These are phyloP conservation scores for Mortierella hygrophila DNA, from an alignment of 192 early-diverging fungal genomes.

Conservation along the genomic window DNA sequence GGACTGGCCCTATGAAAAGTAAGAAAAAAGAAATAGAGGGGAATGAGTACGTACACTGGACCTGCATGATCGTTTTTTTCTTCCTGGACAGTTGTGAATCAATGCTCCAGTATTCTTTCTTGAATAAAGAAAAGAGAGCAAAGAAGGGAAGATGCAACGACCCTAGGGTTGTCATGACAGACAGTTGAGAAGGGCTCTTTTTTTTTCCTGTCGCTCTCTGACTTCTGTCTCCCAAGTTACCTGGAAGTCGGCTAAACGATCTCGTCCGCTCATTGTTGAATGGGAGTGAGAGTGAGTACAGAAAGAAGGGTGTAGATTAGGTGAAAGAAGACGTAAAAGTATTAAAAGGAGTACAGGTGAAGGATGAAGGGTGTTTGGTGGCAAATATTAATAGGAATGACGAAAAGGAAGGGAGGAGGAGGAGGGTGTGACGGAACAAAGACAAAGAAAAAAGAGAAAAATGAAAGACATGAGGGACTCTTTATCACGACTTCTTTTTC, in stretches of 20 bases:
- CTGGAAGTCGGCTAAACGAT: conserved; percentile 49
- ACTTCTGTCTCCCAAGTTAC: background rate
- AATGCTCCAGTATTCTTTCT: background rate
- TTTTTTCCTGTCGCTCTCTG: background rate
- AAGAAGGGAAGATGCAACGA: background rate
- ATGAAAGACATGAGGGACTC: background rate
- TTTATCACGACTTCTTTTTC: too few relatives aligned
- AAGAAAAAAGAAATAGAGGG: background rate
- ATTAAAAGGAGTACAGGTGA: background rate
- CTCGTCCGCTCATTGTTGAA: conserved; percentile 42
- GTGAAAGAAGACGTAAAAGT: background rate
- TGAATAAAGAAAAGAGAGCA: background rate
- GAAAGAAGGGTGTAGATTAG: background rate
- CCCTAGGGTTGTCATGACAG: too few relatives aligned
- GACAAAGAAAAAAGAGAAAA: background rate
- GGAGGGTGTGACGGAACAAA: background rate
- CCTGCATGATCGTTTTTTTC: background rate
- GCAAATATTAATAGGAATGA: background rate
- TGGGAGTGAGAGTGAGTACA: background rate
- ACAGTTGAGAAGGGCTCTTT: background rate
- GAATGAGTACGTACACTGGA: background rate
- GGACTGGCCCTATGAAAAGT: background rate
- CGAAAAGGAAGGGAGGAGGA: background rate
- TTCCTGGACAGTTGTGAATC: background rate
- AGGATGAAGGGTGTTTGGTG: background rate